Evolutionary conservation across 148 eudicot species (phyloP).

Genomic region (Bassia scoparia): DNA sequence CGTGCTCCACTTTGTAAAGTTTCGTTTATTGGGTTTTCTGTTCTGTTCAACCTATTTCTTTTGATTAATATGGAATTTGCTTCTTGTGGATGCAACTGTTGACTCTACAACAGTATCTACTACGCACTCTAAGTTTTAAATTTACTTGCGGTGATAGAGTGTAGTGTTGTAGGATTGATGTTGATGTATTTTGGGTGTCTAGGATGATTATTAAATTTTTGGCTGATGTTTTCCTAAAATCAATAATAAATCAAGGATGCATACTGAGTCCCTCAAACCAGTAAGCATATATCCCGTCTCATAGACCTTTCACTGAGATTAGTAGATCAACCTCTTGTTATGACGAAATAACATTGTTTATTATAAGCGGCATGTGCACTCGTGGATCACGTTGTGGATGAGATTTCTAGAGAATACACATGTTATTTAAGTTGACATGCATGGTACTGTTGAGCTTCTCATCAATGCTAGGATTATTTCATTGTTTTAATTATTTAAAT

Average conservation of each 20-base stretch:
- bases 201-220: neutral
- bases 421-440: neutral
- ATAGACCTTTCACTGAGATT: neutral
- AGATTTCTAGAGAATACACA: neutral
- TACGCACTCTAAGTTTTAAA: no score
- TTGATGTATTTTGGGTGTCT: neutral
- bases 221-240: neutral
- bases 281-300: neutral
- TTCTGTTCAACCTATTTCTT: neutral
- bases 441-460: neutral
- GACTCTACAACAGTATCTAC: no score
- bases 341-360: no score
- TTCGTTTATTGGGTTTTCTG: neutral
- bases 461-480: neutral
- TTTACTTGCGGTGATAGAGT: no score
- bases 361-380: no score
- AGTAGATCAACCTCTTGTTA: no score
- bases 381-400: neutral
- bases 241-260: neutral
- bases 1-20: constrained; percentile 83
- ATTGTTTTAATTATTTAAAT: neutral
- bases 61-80: neutral
- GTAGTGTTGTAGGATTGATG: no score
- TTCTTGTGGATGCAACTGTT: neutral
- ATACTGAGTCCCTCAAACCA: neutral